Evolutionary conservation across 2,329 filamentous ascomycete genomes (phyloP), one percentile per base, ranked within the genome.

Genomic region (Seiridium unicorne): DNA sequence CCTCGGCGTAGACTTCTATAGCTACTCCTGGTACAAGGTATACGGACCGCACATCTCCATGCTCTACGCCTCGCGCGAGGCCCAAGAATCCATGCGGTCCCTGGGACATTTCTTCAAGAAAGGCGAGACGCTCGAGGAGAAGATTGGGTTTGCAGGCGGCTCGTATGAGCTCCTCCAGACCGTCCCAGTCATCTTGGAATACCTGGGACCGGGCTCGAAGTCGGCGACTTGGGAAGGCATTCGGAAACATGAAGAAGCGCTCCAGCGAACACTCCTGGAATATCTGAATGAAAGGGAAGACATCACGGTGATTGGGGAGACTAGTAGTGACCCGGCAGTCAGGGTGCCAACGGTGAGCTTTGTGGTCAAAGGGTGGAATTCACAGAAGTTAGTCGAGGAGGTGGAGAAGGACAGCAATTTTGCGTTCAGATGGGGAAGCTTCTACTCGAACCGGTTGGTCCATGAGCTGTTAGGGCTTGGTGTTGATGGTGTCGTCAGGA

Each of bases 281-380:
- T 91, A 88, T 63, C 74, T 92, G 5, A 76, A 74, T 26, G 71
- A 74, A 1, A 77, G 84, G 5, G 64, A 76, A 0, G 82, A 86
- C 49, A 71, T 87, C 9, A 85, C 78, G 4, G 78, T 92, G 8
- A 83, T 82, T 60, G 89, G 89, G 1, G 81, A 85, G 63, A 76
- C 75, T 0, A 78, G 74, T 0, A 69, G 79, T 0, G 80, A 83
- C 62, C 66, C 79, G 0, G 71, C 69, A 11, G 74, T 80, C 35
- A 76, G 89, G 0, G 84, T 91, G 5, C 82, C 87, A 0, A 89
- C 88, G 0, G 79, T 92, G n/a, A 88, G 85, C 63, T 92, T 91
- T 68, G 77, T 78, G 0, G 84, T 91, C 2, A 74, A 81, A 4
- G 88, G 84, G 0, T 77, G 79, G 66, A 81, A 76, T 26, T 84